These are phyloP conservation scores for Rachicladosporium sp. DNA, from an alignment of 2,329 filamentous ascomycete genomes.

Conservation along the genomic window DNA sequence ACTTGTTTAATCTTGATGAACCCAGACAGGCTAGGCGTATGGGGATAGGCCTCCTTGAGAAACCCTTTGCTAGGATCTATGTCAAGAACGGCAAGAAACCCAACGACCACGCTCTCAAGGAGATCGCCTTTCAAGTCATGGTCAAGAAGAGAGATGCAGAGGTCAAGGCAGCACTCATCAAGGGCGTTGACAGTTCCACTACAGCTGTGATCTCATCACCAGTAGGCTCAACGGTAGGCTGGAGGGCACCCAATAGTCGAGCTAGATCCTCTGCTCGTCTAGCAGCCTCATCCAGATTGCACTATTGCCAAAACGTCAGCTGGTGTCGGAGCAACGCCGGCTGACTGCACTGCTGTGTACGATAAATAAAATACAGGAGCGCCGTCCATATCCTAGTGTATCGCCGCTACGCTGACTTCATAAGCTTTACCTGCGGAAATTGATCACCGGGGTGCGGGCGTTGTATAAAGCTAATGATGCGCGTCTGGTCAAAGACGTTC, in stretches of 20 bases:
- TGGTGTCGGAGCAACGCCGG: neutral
- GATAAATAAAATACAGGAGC: conserved; percentile 10
- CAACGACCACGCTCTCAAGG: conserved; percentile 10
- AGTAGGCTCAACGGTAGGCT: neutral
- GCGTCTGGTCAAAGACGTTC: conserved; percentile 10
- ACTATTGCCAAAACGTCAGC: conserved; percentile 1
- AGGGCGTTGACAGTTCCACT: conserved; percentile 1
- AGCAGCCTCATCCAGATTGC: no score
- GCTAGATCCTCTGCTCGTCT: no score
- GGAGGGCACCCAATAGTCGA: no score
- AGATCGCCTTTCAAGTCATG: conserved; percentile 9
- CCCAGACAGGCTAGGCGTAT: conserved; percentile 9
- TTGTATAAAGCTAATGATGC: conserved; percentile 10
- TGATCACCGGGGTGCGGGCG: conserved; percentile 4
- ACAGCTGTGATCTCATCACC: neutral
- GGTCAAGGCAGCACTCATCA: conserved; percentile 7
- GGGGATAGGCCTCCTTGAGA: conserved; percentile 6
- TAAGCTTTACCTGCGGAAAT: conserved; percentile 9
- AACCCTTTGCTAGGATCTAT: conserved; percentile 6
- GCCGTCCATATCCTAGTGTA: conserved; percentile 11
- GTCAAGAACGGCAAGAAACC: conserved; percentile 11
- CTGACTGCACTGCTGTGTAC: conserved; percentile 3
- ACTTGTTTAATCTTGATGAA: conserved; percentile 15
- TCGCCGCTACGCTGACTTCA: conserved; percentile 7
- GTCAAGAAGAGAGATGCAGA: conserved; percentile 13